These are phyloP conservation scores for Rhodotorula paludigena DNA, from an alignment of 768 basidiomycete genomes.

Conservation along the genomic window DNA sequence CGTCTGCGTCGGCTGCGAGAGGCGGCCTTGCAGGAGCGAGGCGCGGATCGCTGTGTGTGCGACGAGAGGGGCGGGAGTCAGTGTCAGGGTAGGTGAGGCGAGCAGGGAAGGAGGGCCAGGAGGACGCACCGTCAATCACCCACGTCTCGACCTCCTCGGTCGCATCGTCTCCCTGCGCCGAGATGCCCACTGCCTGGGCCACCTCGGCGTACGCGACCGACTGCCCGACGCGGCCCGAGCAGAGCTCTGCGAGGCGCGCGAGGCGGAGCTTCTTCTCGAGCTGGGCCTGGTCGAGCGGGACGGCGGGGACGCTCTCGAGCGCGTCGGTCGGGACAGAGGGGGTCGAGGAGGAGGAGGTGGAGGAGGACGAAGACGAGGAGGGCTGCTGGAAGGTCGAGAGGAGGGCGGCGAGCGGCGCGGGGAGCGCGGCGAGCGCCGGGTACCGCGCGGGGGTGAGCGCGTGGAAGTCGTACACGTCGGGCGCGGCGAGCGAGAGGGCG, in stretches of 20 bases:
- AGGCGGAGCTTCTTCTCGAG: constrained; percentile 76
- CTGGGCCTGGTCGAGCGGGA: constrained; percentile 54
- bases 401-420: constrained; percentile 6
- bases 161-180: constrained; percentile 3
- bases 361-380: constrained; percentile 6
- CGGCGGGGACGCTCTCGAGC: not conserved
- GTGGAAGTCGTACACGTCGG: constrained; percentile 31
- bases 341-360: constrained; percentile 2
- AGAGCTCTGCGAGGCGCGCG: constrained; percentile 67
- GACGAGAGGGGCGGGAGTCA: not conserved
- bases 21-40: constrained; percentile 71
- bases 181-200: constrained; percentile 54
- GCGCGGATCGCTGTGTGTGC: constrained; percentile 64
- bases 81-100: not conserved
- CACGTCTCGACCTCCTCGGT: constrained; percentile 69
- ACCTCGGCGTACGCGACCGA: constrained; percentile 68
- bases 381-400: constrained; percentile 24
- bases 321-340: not conserved
- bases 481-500: constrained; percentile 25
- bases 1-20: constrained; percentile 71
- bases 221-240: constrained; percentile 68
- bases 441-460: constrained; percentile 9
- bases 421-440: constrained; percentile 12
- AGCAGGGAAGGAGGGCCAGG: not conserved
- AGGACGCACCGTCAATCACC: constrained; percentile 70